Base-by-base conservation (phyloP, 345 rosid species). In the Abelmoschus esculentus region DNA sequence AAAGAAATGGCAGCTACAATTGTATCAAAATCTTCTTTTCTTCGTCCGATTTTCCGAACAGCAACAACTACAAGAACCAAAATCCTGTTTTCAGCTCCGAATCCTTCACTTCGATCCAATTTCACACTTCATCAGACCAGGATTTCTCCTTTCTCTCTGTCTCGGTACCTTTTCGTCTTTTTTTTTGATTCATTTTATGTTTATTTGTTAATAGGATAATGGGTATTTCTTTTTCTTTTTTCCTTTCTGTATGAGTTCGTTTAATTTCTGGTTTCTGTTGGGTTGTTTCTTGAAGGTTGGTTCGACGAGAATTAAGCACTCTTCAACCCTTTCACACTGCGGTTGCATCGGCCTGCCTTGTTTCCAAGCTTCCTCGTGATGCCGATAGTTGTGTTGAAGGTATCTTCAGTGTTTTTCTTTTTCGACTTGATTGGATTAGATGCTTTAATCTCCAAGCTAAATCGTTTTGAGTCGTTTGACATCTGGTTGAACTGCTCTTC, bases 261-360 rank as follows among this genome's bases (percentile, higher is more conserved):
- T 26, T 46, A 7, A 56, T 7, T 2, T 55, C 3, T 61, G 10
- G 47, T 18, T 63, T 38, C 26, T 22, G 26, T 22, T 22, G 26
- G 26, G 26, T 22, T 22, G 26, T 31, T 3, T 50, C 44, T 18
- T 36, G 60, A 69, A 86, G 95, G 78, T 74, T 81, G 72, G 32
- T 85, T 52, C 80, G 91, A 69, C 77, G 97, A 64, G 96, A 87
- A 80, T 34, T 87, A 76, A 81, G 85, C 83, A 79, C 91, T 10
- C 79, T 85, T 49, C 74, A 79, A 3, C 97, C 97, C 17, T 70
- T 81, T 66, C 93, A 91, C 60, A 83, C 82, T 50, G 84, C 78
- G 1, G 70, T 83, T 69, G 92, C 97, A 18, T 86, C 89, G 0
- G 87, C 97, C 73, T 78, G 86, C 52, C 92, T 87, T 14, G 97